Percentiles rank a stretch among this genome's conserved stretches.
Conservation (phyloP, 352 stramenopile genomes). For the Phytophthora lateralis region DNA sequence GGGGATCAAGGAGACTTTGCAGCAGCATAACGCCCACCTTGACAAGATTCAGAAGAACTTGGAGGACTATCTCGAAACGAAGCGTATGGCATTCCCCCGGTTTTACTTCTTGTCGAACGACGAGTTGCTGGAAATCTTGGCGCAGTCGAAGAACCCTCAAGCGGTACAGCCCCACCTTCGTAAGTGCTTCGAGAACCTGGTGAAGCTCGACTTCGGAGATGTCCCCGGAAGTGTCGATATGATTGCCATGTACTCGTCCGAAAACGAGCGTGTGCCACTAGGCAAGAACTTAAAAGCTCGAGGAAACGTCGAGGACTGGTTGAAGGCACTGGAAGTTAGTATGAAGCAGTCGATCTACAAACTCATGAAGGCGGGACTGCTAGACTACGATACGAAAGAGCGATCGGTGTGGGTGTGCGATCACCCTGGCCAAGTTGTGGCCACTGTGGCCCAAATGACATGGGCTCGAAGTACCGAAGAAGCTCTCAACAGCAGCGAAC, state of each 20-base stretch:
- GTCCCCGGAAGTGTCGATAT: conserved; percentile 90
- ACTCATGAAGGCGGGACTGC: conserved; percentile 91
- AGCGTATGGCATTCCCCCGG: conserved; percentile 91
- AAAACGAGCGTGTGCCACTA: conserved; percentile 88
- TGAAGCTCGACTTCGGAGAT: conserved; percentile 83
- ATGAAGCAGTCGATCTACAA: conserved; percentile 94
- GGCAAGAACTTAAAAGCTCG: conserved; percentile 94
- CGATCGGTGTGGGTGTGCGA: conserved; percentile 89
- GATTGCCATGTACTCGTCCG: conserved; percentile 92
- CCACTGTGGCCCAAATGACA: conserved; percentile 94
- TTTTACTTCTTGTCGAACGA: conserved; percentile 98
- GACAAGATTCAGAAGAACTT: conserved; percentile 93
- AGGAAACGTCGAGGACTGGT: conserved; percentile 88
- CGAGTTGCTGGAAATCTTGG: conserved; percentile 94
- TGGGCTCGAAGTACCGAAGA: conserved; percentile 92
- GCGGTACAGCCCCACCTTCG: conserved; percentile 93
- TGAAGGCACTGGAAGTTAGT: conserved; percentile 86
- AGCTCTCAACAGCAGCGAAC: conserved; percentile 51
- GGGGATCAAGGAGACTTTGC: conserved; percentile 82
- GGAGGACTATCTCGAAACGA: conserved; percentile 93
- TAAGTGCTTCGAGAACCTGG: conserved; percentile 95
- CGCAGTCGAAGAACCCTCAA: conserved; percentile 94
- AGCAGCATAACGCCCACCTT: conserved; percentile 85
- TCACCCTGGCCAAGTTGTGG: conserved; percentile 93
- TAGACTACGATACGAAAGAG: conserved; percentile 90